Percentiles rank a stretch among this genome's conserved stretches.
Evolutionary conservation across 2,329 filamentous ascomycete genomes (phyloP).

Genomic region (Colletotrichum echinochloae): DNA sequence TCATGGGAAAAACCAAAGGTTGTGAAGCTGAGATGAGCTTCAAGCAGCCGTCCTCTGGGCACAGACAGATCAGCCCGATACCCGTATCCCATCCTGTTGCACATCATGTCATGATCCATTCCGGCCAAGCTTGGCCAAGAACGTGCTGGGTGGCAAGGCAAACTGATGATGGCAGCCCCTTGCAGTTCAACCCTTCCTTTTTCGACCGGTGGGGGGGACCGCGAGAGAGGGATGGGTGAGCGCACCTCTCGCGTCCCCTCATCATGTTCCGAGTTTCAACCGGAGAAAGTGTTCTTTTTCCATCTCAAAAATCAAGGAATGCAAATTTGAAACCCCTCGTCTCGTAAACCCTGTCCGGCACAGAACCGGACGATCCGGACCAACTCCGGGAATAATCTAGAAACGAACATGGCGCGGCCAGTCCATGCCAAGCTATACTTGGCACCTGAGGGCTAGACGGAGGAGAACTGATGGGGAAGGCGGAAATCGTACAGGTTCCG

Average conservation of each 20-base stretch:
- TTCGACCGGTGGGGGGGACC: not conserved
- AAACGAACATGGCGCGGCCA: not conserved
- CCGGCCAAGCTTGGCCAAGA: not conserved
- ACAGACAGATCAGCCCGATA: not conserved
- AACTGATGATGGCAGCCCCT: not conserved
- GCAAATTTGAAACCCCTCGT: not conserved
- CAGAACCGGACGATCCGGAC: too few relatives aligned
- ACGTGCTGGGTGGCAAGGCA: not conserved
- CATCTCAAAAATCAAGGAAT: not conserved
- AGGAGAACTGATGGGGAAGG: not conserved
- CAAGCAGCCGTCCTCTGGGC: not conserved
- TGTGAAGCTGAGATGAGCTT: not conserved
- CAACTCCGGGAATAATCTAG: not conserved
- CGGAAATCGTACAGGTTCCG: not conserved
- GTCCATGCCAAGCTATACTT: not conserved
- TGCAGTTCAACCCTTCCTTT: constrained; percentile 25
- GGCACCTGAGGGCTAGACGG: not conserved
- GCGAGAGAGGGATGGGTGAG: not conserved
- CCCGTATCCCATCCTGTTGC: not conserved
- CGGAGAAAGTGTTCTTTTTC: not conserved
- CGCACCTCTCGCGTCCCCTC: not conserved
- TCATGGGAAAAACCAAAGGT: not conserved
- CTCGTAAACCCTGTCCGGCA: not conserved
- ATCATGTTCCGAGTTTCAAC: not conserved
- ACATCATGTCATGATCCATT: not conserved